Percentiles rank a stretch among this genome's conserved stretches.
Conservation (phyloP, 371 early-diverging fungal species). For the Globomyces sp. region DNA sequence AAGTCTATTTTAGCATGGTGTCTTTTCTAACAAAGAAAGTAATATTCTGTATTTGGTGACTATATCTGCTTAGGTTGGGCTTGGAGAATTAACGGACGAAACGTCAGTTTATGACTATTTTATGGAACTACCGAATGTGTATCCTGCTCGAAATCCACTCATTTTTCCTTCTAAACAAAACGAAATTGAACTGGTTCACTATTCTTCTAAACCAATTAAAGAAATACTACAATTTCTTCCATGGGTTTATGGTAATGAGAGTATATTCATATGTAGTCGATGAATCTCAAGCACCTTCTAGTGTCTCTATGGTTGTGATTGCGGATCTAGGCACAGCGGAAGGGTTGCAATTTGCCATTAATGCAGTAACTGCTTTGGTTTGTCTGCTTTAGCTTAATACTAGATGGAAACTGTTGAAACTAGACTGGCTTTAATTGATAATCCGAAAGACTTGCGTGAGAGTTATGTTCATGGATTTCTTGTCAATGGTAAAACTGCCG, state of each 20-base stretch:
- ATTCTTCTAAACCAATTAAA: background rate
- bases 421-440: no score
- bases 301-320: slow-evolving; percentile 48
- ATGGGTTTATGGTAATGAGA: slow-evolving; percentile 1
- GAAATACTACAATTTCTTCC: background rate
- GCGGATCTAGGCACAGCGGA: slow-evolving; percentile 55
- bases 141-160: slow-evolving; percentile 60
- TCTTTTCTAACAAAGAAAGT: slow-evolving; percentile 33
- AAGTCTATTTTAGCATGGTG: slow-evolving; percentile 38
- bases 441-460: no score
- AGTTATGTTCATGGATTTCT: no score
- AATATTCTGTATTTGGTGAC: slow-evolving; percentile 18
- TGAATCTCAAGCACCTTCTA: slow-evolving; percentile 19
- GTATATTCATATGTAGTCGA: slow-evolving; percentile 18
- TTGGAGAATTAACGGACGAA: slow-evolving; percentile 42
- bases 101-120: slow-evolving; percentile 67
- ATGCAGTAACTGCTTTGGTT: slow-evolving; percentile 26
- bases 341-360: slow-evolving; percentile 53
- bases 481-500: no score
- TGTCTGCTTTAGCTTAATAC: no score
- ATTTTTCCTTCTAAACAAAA: slow-evolving; percentile 43
- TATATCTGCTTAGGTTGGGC: no score
- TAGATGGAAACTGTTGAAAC: no score
- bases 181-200: slow-evolving; percentile 25
- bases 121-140: slow-evolving; percentile 58